phyloP scores from a whole-genome alignment of 2,329 filamentous ascomycete genomes.

The Thermothelomyces thermophilus region DNA sequence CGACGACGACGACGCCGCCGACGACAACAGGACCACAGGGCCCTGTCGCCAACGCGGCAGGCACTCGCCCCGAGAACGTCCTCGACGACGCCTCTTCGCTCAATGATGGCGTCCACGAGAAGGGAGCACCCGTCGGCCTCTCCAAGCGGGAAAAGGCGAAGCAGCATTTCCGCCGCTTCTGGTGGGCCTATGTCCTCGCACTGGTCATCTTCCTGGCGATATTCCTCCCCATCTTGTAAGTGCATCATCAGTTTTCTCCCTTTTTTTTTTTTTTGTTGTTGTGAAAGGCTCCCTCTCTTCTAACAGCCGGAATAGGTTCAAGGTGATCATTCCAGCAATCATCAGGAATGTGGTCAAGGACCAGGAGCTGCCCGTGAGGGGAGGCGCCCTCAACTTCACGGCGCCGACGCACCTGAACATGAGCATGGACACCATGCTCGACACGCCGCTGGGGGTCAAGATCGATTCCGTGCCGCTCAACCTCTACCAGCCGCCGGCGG shows the following conservation, averaged over 20 bases:
- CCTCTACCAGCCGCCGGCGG: neutral
- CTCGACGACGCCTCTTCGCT: slow-evolving; percentile 7
- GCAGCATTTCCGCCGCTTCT: slow-evolving; percentile 37
- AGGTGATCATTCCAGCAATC: slow-evolving; percentile 40
- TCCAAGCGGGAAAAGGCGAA: slow-evolving; percentile 34
- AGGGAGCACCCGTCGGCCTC: neutral
- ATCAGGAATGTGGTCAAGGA: slow-evolving; percentile 38
- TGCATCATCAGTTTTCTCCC: too few relatives aligned
- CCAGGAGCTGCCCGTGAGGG: slow-evolving; percentile 34
- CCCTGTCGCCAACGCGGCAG: neutral
- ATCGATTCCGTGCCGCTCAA: slow-evolving; percentile 29
- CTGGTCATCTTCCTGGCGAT: slow-evolving; percentile 38
- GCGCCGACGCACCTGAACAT: slow-evolving; percentile 32
- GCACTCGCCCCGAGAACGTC: neutral
- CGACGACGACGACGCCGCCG: too few relatives aligned
- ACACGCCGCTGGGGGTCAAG: slow-evolving; percentile 33
- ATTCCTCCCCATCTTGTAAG: slow-evolving; percentile 41
- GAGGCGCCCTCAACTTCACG: slow-evolving; percentile 32
- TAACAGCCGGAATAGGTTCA: slow-evolving; percentile 32
- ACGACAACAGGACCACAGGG: neutral
- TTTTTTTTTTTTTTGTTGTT: slow-evolving; percentile 3
- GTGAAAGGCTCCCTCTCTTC: neutral
- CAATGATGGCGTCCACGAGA: slow-evolving; percentile 6
- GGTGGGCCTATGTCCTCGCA: slow-evolving; percentile 39
- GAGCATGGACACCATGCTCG: slow-evolving; percentile 32